These are phyloP conservation scores for Craspedostauros australis DNA, from an alignment of 108 stramenopile species.

Conservation along the genomic window DNA sequence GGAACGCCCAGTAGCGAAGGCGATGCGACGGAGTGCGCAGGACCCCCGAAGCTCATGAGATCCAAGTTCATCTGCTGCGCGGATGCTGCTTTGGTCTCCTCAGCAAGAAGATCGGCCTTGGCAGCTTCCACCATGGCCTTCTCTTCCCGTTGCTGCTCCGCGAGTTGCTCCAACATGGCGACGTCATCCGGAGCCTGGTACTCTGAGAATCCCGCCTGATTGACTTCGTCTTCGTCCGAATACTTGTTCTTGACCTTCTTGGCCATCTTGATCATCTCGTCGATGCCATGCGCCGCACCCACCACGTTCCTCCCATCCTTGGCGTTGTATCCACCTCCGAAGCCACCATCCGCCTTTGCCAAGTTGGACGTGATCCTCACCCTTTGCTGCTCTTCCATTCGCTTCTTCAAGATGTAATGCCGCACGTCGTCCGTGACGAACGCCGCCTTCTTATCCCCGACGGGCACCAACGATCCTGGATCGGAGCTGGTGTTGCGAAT, in stretches of 20 bases:
- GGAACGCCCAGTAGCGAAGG: too few species aligned
- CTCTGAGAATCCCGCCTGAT: neutral
- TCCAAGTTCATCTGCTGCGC: neutral
- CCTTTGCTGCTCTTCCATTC: constrained; percentile 32
- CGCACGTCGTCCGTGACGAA: constrained; percentile 56
- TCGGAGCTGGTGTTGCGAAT: constrained; percentile 41
- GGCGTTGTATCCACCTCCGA: constrained; percentile 44
- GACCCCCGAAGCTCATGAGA: neutral
- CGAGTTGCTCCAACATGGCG: constrained; percentile 18
- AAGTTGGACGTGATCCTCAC: constrained; percentile 40
- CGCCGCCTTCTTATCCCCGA: constrained; percentile 37
- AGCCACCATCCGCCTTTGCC: constrained; percentile 47
- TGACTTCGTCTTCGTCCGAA: constrained; percentile 14
- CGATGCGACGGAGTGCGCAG: too few species aligned
- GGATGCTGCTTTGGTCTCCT: constrained; percentile 1
- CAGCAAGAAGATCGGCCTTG: constrained; percentile 1
- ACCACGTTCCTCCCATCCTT: constrained; percentile 42
- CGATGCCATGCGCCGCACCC: constrained; percentile 59
- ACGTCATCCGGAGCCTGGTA: constrained; percentile 5
- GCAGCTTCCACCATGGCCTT: constrained; percentile 7
- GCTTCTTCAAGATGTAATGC: constrained; percentile 24
- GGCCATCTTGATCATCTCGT: constrained; percentile 63
- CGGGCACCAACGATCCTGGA: constrained; percentile 49
- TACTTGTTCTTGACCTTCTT: constrained; percentile 24
- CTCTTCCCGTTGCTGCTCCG: constrained; percentile 3